These are phyloP conservation scores for Collybia sp. DNA, from an alignment of 768 basidiomycete species.

Conservation along the genomic window DNA sequence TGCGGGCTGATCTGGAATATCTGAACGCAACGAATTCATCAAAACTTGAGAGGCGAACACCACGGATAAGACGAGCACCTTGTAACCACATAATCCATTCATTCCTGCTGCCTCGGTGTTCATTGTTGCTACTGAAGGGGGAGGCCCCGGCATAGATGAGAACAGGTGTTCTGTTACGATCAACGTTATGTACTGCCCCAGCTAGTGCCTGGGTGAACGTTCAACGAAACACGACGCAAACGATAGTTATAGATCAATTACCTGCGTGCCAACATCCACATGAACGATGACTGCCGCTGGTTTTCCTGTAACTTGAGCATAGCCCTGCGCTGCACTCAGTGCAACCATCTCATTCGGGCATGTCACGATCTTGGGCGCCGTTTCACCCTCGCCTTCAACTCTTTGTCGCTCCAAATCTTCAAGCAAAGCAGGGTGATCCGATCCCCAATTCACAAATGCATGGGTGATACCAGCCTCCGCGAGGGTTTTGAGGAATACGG, in stretches of 20 bases:
- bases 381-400: slow-evolving; percentile 26
- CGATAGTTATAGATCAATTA: slow-evolving; percentile 13
- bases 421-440: slow-evolving; percentile 67
- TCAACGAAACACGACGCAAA: neutral
- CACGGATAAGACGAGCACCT: slow-evolving; percentile 28
- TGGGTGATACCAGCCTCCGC: slow-evolving; percentile 57
- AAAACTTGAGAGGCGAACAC: neutral
- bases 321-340: slow-evolving; percentile 67
- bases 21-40: slow-evolving; percentile 23
- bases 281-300: slow-evolving; percentile 74
- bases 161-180: slow-evolving; percentile 54
- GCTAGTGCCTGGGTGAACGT: slow-evolving; percentile 45
- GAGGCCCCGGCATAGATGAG: slow-evolving; percentile 72
- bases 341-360: slow-evolving; percentile 80
- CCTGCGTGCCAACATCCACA: slow-evolving; percentile 70
- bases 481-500: slow-evolving; percentile 55
- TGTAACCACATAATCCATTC: slow-evolving; percentile 76
- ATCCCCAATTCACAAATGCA: slow-evolving; percentile 74
- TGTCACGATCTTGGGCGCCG: slow-evolving; percentile 50
- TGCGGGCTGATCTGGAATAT: slow-evolving; percentile 65
- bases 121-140: slow-evolving; percentile 51
- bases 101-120: slow-evolving; percentile 59
- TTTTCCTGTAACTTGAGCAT: slow-evolving; percentile 57
- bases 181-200: slow-evolving; percentile 70
- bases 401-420: slow-evolving; percentile 65